Conservation (phyloP, 2,329 filamentous ascomycete species). For the Aureobasidium zeae region DNA sequence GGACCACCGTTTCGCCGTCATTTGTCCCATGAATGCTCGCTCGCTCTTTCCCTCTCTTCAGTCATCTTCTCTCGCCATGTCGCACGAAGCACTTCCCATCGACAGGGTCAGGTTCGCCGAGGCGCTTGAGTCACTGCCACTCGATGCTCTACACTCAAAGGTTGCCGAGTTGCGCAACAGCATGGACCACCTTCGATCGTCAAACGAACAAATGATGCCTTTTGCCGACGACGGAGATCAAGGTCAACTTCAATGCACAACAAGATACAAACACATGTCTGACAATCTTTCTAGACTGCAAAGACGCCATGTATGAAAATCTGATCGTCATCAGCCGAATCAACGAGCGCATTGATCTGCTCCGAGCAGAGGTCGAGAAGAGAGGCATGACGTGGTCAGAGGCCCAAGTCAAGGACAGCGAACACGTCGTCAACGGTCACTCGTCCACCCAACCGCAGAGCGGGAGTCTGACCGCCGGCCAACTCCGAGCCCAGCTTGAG, state of each 20-base stretch:
- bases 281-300: conserved; percentile 48
- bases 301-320: conserved; percentile 66
- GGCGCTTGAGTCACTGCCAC: conserved; percentile 58
- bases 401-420: conserved; percentile 23
- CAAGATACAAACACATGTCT: background rate
- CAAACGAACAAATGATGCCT: conserved; percentile 62
- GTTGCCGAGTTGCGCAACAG: conserved; percentile 66
- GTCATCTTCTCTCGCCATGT: conserved; percentile 13
- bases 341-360: conserved; percentile 53
- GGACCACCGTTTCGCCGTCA: conserved; percentile 19
- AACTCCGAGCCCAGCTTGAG: conserved; percentile 48
- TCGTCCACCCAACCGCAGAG: conserved; percentile 23
- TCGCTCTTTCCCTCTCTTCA: background rate
- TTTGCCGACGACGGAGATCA: conserved; percentile 55
- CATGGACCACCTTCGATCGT: conserved; percentile 63
- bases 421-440: conserved; percentile 15
- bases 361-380: conserved; percentile 57
- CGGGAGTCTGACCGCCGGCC: conserved; percentile 49
- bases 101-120: conserved; percentile 30
- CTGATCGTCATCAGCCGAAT: conserved; percentile 54
- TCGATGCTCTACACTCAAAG: conserved; percentile 61
- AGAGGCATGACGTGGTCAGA: conserved; percentile 46
- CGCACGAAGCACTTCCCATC: conserved; percentile 24
- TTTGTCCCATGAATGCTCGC: conserved; percentile 17
- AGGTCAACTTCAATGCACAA: background rate